Evolutionary conservation across 345 rosid species (phyloP).

Genomic region (Gynandropsis gynandra): DNA sequence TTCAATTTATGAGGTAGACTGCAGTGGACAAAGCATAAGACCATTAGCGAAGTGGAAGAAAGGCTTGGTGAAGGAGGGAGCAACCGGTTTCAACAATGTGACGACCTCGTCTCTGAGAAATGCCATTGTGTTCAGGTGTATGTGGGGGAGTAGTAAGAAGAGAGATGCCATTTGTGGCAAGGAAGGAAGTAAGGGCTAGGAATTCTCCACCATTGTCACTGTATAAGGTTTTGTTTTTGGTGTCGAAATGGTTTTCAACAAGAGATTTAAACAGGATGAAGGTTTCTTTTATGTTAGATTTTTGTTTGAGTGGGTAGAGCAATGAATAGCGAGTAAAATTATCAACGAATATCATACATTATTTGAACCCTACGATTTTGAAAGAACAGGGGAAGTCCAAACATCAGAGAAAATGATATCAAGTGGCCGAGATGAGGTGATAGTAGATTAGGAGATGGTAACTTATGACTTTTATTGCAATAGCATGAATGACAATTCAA

Average conservation of each 20-base stretch:
- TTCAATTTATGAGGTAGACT: neutral
- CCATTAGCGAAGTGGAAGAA: neutral
- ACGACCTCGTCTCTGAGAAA: neutral
- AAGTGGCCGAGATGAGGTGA: neutral
- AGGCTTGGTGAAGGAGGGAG: no score
- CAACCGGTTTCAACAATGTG: neutral
- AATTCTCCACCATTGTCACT: no score
- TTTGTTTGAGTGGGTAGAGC: no score
- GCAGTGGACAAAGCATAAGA: neutral
- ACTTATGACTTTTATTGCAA: conserved; percentile 3
- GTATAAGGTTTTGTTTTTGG: no score
- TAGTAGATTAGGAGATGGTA: neutral
- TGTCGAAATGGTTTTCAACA: no score
- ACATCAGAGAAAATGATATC: no score
- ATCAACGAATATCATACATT: no score
- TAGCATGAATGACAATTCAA: neutral
- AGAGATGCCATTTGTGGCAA: neutral
- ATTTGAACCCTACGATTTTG: neutral
- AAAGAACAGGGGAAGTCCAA: neutral
- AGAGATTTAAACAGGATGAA: no score
- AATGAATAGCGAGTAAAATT: no score
- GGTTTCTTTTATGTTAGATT: no score
- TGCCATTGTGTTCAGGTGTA: neutral
- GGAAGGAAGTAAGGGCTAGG: no score
- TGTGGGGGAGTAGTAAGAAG: neutral